Base-by-base conservation (phyloP, 495 filamentous ascomycete genomes). In the Aspergillus coremiiformis region DNA sequence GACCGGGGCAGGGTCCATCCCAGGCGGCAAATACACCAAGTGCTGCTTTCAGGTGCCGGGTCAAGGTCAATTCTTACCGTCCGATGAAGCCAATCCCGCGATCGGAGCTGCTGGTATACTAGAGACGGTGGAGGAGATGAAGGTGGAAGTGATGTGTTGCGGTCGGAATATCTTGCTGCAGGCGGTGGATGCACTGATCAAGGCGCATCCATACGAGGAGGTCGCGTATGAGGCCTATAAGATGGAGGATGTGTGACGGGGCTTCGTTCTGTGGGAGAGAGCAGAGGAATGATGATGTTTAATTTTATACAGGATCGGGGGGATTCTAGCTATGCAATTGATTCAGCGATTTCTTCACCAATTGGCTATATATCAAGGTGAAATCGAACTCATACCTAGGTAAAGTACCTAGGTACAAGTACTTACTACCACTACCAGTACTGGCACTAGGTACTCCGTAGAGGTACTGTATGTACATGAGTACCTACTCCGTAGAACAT, bases 191-290 rank as follows among this genome's bases (percentile, higher is more conserved):
- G 69, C 65, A 39, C 53, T 76, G 59, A 26, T 67, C 10, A 83
- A 82, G 58, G 78, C 82, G 20, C 87, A 91, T 78, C 88, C 87
- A 21, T 91, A 91, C 60, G 87, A 90, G 60, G 84, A 86, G 61
- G 78, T 80, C 12, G 77, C 82, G 1, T 91, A 91, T 74, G 78
- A 84, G 53, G 86, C 90, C 21, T 84, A 79, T 66, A 85, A 78
- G 65, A 61, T 89, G 59, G 85, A 91, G 66, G 77, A 85, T 70
- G 78, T 87, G 54, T 87, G 66, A 71, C 53, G 7, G 27, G 1
- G 2, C 4, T 7, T 43, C 17, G 14, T 26, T 3, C 7, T 30
- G 27, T 9, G 27, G n/a, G n/a, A n/a, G n/a, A n/a, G n/a, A n/a
- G n/a, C n/a, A n/a, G n/a, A n/a, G n/a, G n/a, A n/a, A n/a, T n/a